phyloP scores from a whole-genome alignment of 2,329 filamentous ascomycete genomes.

The Chrysoporthe austroafricana region DNA sequence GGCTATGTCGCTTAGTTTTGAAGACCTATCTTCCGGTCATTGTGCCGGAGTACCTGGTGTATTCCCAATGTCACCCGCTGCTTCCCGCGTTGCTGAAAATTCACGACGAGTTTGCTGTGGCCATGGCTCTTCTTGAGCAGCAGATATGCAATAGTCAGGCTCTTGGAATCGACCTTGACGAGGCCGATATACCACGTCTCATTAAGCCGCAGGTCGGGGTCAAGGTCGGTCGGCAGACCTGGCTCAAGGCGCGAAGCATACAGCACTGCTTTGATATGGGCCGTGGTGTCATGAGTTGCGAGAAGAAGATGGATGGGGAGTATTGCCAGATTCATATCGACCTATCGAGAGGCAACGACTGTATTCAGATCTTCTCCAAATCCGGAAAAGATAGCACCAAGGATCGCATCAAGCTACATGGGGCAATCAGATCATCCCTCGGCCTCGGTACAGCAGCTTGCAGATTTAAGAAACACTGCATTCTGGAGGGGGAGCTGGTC shows the following conservation, averaged over 20 bases:
- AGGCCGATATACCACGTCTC: conserved; percentile 36
- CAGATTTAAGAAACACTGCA: conserved; percentile 66
- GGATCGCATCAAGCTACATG: conserved; percentile 57
- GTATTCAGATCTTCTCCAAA: conserved; percentile 86
- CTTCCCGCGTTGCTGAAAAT: conserved; percentile 73
- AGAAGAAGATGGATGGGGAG: conserved; percentile 85
- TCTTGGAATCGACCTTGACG: conserved; percentile 31
- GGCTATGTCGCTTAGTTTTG: conserved; percentile 80
- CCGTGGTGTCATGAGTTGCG: conserved; percentile 67
- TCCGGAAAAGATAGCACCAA: conserved; percentile 86
- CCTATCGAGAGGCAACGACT: conserved; percentile 54
- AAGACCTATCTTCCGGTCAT: conserved; percentile 74
- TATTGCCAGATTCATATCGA: conserved; percentile 90
- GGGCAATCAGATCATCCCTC: conserved; percentile 66
- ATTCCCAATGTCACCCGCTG: conserved; percentile 67
- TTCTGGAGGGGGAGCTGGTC: conserved; percentile 82
- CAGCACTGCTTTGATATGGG: conserved; percentile 74
- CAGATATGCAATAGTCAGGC: conserved; percentile 33
- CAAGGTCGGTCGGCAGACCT: conserved; percentile 67
- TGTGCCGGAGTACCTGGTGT: conserved; percentile 60
- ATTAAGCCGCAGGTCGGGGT: conserved; percentile 60
- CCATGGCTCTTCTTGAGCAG: conserved; percentile 57
- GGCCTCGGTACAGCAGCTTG: conserved; percentile 62
- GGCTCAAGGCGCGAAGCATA: conserved; percentile 70
- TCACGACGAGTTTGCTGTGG: conserved; percentile 67